Percentiles rank a stretch among this genome's conserved stretches.
Conservation (phyloP, 768 basidiomycete genomes). For the Boletus patriciae region DNA sequence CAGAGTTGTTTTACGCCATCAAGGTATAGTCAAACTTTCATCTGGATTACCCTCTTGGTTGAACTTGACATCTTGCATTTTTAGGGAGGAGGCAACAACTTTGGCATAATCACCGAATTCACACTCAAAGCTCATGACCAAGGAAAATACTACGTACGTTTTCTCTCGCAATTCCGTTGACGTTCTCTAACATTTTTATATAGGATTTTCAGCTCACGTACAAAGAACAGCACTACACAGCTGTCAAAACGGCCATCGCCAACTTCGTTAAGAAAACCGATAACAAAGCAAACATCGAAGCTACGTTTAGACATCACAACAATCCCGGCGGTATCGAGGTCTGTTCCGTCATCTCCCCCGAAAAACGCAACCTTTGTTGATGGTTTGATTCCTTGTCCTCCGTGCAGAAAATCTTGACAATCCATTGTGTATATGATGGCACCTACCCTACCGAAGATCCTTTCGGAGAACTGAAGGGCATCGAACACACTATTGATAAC, state of each 20-base stretch:
- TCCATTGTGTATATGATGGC: constrained; percentile 2
- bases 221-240: neutral
- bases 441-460: neutral
- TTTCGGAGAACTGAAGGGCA: neutral
- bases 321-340: neutral
- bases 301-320: constrained; percentile 3
- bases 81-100: constrained; percentile 29
- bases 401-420: neutral
- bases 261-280: neutral
- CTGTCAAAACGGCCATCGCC: constrained; percentile 7
- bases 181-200: neutral
- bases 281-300: constrained; percentile 8
- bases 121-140: constrained; percentile 19
- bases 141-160: constrained; percentile 3
- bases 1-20: neutral
- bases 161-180: neutral
- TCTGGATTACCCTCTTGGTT: neutral
- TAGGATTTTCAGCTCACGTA: constrained; percentile 7
- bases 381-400: too few species aligned
- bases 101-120: constrained; percentile 31
- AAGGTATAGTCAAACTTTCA: neutral
- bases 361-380: neutral
- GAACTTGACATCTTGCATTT: neutral
- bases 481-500: neutral
- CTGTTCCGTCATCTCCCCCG: neutral